Evolutionary conservation across 306 rosid genomes (phyloP).

Genomic region (Crotalaria pallida): DNA sequence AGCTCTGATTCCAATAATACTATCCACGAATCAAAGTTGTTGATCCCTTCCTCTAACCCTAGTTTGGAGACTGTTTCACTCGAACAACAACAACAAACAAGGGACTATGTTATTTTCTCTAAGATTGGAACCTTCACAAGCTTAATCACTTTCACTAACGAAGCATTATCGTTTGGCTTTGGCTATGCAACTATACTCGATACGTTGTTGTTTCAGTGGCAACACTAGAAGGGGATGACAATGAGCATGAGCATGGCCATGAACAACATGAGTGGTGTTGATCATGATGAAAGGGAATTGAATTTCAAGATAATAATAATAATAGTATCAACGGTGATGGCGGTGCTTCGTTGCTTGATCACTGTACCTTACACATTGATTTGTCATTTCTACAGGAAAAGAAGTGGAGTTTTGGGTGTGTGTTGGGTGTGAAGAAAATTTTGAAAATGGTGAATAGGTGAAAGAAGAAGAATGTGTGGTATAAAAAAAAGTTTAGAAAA

Average conservation of each 20-base stretch:
- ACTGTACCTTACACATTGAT: conserved; percentile 44
- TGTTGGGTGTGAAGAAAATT: too few species aligned
- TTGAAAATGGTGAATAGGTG: too few species aligned
- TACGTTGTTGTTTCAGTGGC: conserved; percentile 55
- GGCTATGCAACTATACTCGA: conserved; percentile 31
- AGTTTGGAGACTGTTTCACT: conserved; percentile 23
- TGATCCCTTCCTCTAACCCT: conserved; percentile 12
- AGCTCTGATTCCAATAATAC: conserved; percentile 24
- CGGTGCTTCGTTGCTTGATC: conserved; percentile 38
- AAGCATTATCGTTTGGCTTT: conserved; percentile 50
- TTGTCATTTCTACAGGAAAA: too few species aligned
- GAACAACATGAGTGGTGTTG: neutral
- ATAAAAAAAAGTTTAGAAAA: too few species aligned
- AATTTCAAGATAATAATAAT: conserved; percentile 51
- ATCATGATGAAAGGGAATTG: conserved; percentile 35
- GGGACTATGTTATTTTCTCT: conserved; percentile 58
- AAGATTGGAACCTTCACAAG: conserved; percentile 72
- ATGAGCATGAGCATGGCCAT: neutral
- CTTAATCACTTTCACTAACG: conserved; percentile 54
- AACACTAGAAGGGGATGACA: conserved; percentile 26
- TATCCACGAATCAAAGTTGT: conserved; percentile 34
- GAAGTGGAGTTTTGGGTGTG: too few species aligned
- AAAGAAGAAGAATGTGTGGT: too few species aligned
- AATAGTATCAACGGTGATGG: conserved; percentile 10
- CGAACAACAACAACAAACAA: conserved; percentile 1